Evolutionary conservation across 441 rosid genomes (phyloP), one percentile per base, ranked within the genome.

Genomic region (Raphanus hybrid): DNA sequence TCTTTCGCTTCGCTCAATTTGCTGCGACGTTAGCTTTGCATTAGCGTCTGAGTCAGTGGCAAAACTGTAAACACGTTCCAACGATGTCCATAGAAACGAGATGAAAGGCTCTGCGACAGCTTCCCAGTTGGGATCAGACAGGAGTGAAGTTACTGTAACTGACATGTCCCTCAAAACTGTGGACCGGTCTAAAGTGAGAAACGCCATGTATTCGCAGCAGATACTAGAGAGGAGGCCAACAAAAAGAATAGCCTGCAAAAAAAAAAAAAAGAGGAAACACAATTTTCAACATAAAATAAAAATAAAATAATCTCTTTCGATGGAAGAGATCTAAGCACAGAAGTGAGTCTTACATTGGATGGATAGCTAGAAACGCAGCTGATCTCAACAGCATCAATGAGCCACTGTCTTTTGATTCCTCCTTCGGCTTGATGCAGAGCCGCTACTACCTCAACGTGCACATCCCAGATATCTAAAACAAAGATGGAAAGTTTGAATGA

Each of bases 151-250:
- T 14, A 96, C 87, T 15, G 91, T 91, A 55, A 96, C 88, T 2
- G 98, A 91, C 65, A 96, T 87, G 82, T 92, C 97, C 10, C 83
- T 81, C 78, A 93, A 70, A 58, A 92, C 89, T 0, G 85, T 85
- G 20, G 71, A 52, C 32, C 45, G 82, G 77, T 95, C 97, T 68
- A 88, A 73, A 73, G 88, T 87, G 73, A 95, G 85, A 77, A 92
- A 85, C 41, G 97, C 93, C 99, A 91, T 91, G 77, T 91, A 95
- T 80, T 88, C 90, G 84, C 95, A 89, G 85, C 94, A 88, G 82
- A 92, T 89, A 62, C 96, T 89, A 6, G 92, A 86, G 60, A 95
- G 86, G 29, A 95, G 91, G 73, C 95, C 97, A 1, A 91, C 35
- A 58, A 92, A 92, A 67, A 78, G 79, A 63, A 95, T 78, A 48